Conservation (phyloP, 2,329 filamentous ascomycete species). For the Phaeosphaeria sp. region DNA sequence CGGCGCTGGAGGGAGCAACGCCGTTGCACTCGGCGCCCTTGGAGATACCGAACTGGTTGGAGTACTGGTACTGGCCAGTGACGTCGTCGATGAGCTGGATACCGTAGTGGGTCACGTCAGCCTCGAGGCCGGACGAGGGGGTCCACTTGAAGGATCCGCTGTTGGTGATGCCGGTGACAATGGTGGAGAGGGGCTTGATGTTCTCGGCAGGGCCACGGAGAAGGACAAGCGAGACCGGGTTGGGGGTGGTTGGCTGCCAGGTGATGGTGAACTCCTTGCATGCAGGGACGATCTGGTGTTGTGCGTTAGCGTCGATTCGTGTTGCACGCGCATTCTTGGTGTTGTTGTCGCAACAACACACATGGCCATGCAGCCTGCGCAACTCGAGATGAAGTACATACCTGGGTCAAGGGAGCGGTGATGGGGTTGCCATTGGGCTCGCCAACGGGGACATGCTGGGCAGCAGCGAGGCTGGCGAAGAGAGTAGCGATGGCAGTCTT, state of each 20-base stretch:
- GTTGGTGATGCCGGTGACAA: constrained; percentile 61
- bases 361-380: neutral
- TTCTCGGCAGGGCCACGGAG: constrained; percentile 65
- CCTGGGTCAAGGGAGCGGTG: constrained; percentile 56
- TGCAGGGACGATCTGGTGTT: constrained; percentile 56
- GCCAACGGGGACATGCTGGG: constrained; percentile 36
- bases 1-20: constrained; percentile 25
- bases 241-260: constrained; percentile 59
- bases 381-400: constrained; percentile 23
- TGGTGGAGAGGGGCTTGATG: constrained; percentile 56
- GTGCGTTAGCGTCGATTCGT: constrained; percentile 8
- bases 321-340: constrained; percentile 1
- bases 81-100: constrained; percentile 66
- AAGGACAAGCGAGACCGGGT: constrained; percentile 64
- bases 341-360: constrained; percentile 2
- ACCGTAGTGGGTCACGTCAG: constrained; percentile 62
- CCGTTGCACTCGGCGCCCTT: constrained; percentile 44
- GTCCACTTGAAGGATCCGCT: constrained; percentile 63
- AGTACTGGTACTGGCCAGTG: constrained; percentile 65
- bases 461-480: constrained; percentile 59
- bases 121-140: constrained; percentile 55
- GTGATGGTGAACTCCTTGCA: constrained; percentile 64
- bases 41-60: constrained; percentile 67
- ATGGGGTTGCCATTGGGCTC: constrained; percentile 62
- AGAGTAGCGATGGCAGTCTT: constrained; percentile 54